Evolutionary conservation across 2,329 filamentous ascomycete genomes (phyloP), one percentile per base, ranked within the genome.

Genomic region (Hypomyces rosellus): DNA sequence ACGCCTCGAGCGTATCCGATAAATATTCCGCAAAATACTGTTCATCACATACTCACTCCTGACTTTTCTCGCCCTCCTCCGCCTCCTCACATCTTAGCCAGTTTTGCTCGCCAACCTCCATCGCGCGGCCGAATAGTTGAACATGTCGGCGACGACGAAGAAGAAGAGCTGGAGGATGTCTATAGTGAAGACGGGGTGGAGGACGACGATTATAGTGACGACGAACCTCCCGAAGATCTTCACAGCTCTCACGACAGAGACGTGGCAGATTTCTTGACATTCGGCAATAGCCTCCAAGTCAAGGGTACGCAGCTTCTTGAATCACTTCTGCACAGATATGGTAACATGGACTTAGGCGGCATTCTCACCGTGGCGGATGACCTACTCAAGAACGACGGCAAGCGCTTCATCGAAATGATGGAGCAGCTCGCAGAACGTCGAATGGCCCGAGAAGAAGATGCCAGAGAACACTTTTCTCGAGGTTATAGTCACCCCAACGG

Each of bases 321-420:
- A 63, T 69, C 64, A 65, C 65, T 70, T 61, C 65, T 70, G 57
- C 64, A 59, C 66, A 66, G 63, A 67, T 66, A 70, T 73, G 70
- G 69, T 73, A 72, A 72, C 69, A 69, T 69, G 68, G 68, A 70
- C 63, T 69, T 80, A 89, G 91, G 93, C 76, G 95, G 93, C 66
- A 96, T 99, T 70, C 84, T 99, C 67, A 99, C 93, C 59, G 93
- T 99, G 65, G 93, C 93, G 68, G 93, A 99, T 75, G 93, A 99
- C 72, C 78, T 99, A 58, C 81, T 99, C 56, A 97, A 97, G 71
- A 99, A 99, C 71, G 93, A 99, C 70, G 93, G 93, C 63, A 96
- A 95, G 71, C 95, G 96, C 65, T 99, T 99, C 74, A 99, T 99
- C 70, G 93, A 99, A 69, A 99, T 99, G 93, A 99, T 99, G 93